Evolutionary conservation across 495 filamentous ascomycete genomes (phyloP), one percentile per base, ranked within the genome.

Genomic region (Xylaria bambusicola): DNA sequence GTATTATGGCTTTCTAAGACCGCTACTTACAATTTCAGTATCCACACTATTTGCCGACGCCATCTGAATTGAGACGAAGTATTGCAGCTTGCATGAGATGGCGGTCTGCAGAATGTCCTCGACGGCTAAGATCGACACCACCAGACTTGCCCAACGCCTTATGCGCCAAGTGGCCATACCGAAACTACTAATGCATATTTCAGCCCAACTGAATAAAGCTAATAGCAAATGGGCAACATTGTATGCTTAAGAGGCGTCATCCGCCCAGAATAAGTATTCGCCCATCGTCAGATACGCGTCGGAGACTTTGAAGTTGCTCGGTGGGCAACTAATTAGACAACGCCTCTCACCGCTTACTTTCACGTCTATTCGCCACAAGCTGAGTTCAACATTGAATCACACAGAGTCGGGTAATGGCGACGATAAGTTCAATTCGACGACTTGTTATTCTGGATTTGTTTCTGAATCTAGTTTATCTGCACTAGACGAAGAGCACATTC

Each of bases 401-500:
- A 15, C 15, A 3, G 12, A 38, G 50, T 52, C 13, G 20, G 18
- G 9, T 51, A 21, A 18, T 18, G 21, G 41, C 21, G 41, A 20
- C 17, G 41, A 44, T 44, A 20, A 18, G 17, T 18, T 10, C 41
- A 13, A 44, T 5, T 44, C 6, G 5, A 20, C 21, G 41, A 21
- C 10, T 36, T 21, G 10, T 17, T 54, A 9, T n/a, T 44, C n/a
- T 33, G n/a, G 7, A 41, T 20, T 24, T 51, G 2, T 13, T 36
- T 48, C 6, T 42, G 40, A 8, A 15, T 41, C 47, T 27, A 49
- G 0, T 23, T 2, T 0, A 38, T 26, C 13, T 9, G 4, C 17
- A 15, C 55, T 58, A 73, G 24, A 71, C 42, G 36, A 73, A 73
- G 2, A 31, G 15, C 3, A 73, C 66, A 2, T 64, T 40, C 17